These are phyloP conservation scores for Melanomma pulvis-pyrius DNA, from an alignment of 495 filamentous ascomycete genomes.

Conservation along the genomic window DNA sequence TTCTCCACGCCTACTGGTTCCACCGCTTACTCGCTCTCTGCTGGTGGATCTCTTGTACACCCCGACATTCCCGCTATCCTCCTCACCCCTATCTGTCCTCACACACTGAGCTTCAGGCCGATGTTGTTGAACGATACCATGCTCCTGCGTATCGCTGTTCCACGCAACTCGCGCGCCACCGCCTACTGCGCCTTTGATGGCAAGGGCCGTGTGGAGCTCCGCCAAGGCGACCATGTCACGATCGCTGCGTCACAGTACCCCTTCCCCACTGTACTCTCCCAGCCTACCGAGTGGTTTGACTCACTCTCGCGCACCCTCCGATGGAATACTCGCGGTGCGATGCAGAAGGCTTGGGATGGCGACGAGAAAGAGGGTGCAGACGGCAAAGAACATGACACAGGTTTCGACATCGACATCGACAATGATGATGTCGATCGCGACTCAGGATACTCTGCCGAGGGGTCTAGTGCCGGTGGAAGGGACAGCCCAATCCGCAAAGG, in stretches of 20 bases:
- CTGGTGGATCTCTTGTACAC: conserved; percentile 92
- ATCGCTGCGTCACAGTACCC: conserved; percentile 93
- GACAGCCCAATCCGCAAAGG: conserved; percentile 37
- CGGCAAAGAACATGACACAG: conserved; percentile 57
- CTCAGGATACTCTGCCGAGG: conserved; percentile 37
- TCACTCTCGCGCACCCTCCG: conserved; percentile 85
- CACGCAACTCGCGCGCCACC: conserved; percentile 78
- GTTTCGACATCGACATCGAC: conserved; percentile 88
- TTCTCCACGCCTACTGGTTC: conserved; percentile 91
- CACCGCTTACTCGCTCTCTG: conserved; percentile 94
- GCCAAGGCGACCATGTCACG: conserved; percentile 89
- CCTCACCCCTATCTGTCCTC: conserved; percentile 95
- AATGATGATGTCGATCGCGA: conserved; percentile 40
- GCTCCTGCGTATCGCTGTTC: conserved; percentile 84
- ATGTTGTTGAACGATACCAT: conserved; percentile 98
- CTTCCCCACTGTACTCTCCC: conserved; percentile 86
- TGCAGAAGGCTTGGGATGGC: conserved; percentile 77
- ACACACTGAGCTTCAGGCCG: conserved; percentile 93
- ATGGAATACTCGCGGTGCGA: conserved; percentile 87
- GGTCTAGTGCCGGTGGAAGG: conserved; percentile 34
- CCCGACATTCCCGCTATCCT: conserved; percentile 97
- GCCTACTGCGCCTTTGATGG: conserved; percentile 97
- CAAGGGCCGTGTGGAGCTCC: conserved; percentile 89
- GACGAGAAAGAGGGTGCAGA: conserved; percentile 45
- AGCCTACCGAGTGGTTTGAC: conserved; percentile 86